A percentile compares a stretch with the other conserved stretches of the same genome.
These are phyloP conservation scores for Metrosideros polymorpha DNA, from an alignment of 441 rosid species.

Conservation along the genomic window DNA sequence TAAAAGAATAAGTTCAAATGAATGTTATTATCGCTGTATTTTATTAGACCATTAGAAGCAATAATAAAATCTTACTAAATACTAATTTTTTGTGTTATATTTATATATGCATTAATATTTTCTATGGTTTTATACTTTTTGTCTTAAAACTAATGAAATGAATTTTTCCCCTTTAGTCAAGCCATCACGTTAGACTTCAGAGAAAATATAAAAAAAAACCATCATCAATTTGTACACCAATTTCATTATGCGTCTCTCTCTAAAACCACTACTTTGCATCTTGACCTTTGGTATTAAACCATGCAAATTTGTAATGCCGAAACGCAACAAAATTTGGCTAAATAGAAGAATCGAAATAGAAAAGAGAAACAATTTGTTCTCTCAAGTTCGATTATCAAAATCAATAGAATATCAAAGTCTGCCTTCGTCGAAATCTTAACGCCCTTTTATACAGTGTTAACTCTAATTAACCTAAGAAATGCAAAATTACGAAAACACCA, in stretches of 20 bases:
- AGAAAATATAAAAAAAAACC: not conserved
- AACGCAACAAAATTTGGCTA: too few species aligned
- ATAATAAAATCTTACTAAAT: not conserved
- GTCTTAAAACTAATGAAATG: not conserved
- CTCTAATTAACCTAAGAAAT: too few species aligned
- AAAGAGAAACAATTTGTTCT: too few species aligned
- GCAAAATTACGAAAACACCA: too few species aligned
- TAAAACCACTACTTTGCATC: too few species aligned
- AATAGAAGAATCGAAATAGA: too few species aligned
- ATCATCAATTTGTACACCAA: not conserved
- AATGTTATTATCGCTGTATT: not conserved
- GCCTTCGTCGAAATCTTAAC: too few species aligned
- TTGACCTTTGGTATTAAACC: not conserved
- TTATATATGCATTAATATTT: not conserved
- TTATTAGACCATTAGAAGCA: not conserved
- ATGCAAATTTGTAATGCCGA: not conserved
- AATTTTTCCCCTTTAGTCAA: not conserved
- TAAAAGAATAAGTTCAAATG: not conserved
- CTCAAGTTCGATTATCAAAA: too few species aligned
- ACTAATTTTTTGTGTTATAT: not conserved
- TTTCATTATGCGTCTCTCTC: not conserved
- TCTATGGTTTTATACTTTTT: not conserved
- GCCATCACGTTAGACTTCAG: not conserved
- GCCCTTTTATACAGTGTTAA: too few species aligned
- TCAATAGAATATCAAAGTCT: too few species aligned